Evolutionary conservation across 768 basidiomycete genomes (phyloP), one percentile per base, ranked within the genome.

Genomic region (Boletus vinaceobasis): DNA sequence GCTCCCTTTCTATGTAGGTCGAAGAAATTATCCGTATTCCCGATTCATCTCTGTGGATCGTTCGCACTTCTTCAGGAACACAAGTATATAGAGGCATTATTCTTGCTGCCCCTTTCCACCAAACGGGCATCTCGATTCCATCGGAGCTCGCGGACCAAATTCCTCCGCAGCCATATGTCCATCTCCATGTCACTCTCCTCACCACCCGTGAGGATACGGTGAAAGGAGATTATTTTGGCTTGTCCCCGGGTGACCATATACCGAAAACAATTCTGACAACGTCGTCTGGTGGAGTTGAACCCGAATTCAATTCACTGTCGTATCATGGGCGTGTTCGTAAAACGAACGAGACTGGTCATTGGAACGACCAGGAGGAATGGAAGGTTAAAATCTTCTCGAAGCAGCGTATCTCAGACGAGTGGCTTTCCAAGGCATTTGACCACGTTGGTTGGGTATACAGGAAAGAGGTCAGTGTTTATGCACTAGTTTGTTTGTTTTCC

Each of bases 381-480:
- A 78, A 79, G 11, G 92, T 94, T 51, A 98, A 97, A 74, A 90
- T 97, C 43, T 95, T 95, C 67, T 93, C 90, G 2, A 75, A 82
- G 62, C 67, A 82, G 32, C 66, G 72, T 19, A 70, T 93, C 39
- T 77, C 78, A 40, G 86, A 93, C 52, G 81, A 84, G 50, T 87
- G 90, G 84, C 73, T 98, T 32, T 66, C 77, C 15, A 71, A 74
- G 9, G 71, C 88, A 60, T 93, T 96, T 67, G 80, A 79, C 19
- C 75, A 85, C 43, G 83, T 92, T 21, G 80, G 84, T 11, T 98
- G 95, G 93, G 81, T 91, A 13, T 70, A 83, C 60, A 77, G 91
- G 60, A 94, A 95, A 71, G 85, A 88, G 79, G 87, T 84, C 59
- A 55, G 65, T 44, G 26, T 57, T 40, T 14, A 27, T 45, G 15